phyloP scores from a whole-genome alignment of 352 stramenopile species.

The Phytophthora sansomeana region DNA sequence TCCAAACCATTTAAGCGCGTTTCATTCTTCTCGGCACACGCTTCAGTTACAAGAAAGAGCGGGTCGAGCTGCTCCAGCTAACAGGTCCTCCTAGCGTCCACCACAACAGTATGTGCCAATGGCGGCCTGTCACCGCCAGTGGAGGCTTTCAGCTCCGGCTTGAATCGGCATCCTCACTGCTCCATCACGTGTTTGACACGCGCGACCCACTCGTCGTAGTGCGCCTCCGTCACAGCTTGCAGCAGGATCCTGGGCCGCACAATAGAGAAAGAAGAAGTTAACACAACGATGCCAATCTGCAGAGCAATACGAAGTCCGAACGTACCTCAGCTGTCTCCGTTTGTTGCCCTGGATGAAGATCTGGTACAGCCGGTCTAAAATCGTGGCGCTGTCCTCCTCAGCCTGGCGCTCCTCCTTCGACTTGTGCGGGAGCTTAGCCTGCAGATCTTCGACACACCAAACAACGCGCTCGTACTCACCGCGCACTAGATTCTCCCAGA shows the following conservation, averaged over 20 bases:
- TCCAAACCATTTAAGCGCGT: too few species aligned
- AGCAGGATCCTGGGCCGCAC: conserved; percentile 47
- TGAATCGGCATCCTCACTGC: conserved; percentile 24
- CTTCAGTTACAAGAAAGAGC: too few species aligned
- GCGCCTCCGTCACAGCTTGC: conserved; percentile 63
- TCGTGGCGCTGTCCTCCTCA: conserved; percentile 28
- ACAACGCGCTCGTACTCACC: conserved; percentile 78
- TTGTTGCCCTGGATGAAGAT: conserved; percentile 58
- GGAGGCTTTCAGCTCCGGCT: background rate
- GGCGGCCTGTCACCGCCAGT: background rate
- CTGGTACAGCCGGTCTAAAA: conserved; percentile 44
- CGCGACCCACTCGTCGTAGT: conserved; percentile 54
- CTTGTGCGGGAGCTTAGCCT: conserved; percentile 60
- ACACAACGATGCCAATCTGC: background rate
- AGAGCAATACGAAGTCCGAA: background rate
- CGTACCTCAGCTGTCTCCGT: conserved; percentile 50
- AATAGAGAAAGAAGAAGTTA: background rate
- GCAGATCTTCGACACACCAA: conserved; percentile 65
- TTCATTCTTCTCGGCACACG: too few species aligned
- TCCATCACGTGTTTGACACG: conserved; percentile 56
- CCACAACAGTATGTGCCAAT: too few species aligned
- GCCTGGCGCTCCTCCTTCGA: conserved; percentile 28
- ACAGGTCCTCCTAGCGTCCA: too few species aligned
- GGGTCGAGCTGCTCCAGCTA: too few species aligned
- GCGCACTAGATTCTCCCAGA: conserved; percentile 62